Conservation (phyloP, 2,329 filamentous ascomycete genomes). For the Pseudophaeomoniella oleicola region DNA sequence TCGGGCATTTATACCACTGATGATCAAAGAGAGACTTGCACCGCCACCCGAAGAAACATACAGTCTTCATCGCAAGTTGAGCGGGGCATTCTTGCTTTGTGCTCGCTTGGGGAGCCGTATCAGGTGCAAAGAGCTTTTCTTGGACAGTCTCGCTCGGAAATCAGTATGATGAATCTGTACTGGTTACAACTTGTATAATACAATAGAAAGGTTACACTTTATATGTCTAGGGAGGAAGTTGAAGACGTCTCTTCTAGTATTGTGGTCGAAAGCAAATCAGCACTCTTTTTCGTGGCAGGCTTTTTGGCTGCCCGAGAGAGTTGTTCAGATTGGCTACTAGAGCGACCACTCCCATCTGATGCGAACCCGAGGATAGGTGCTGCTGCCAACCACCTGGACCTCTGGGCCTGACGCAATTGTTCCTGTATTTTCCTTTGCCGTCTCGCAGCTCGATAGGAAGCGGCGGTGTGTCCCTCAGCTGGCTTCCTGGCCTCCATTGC, state of each 20-base stretch:
- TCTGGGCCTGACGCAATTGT: conserved; percentile 7
- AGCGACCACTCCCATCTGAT: neutral
- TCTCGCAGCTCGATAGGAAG: conserved; percentile 12
- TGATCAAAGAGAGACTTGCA: conserved; percentile 76
- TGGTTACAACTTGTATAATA: too few relatives aligned
- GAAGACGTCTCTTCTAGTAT: conserved; percentile 2
- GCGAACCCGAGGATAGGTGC: conserved; percentile 5
- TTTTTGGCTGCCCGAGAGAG: neutral
- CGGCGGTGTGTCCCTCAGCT: conserved; percentile 10
- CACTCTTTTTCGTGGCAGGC: neutral
- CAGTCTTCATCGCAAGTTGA: conserved; percentile 84
- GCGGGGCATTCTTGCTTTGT: conserved; percentile 86
- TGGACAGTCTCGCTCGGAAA: too few relatives aligned
- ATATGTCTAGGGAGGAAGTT: neutral
- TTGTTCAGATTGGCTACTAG: neutral
- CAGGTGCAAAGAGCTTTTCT: conserved; percentile 66
- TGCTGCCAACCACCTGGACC: conserved; percentile 9
- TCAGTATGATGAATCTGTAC: too few relatives aligned
- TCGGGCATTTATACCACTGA: conserved; percentile 72
- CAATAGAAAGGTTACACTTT: too few relatives aligned
- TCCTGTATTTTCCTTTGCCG: conserved; percentile 10
- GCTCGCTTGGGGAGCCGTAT: conserved; percentile 74
- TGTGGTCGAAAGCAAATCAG: conserved; percentile 3
- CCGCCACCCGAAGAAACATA: conserved; percentile 97
- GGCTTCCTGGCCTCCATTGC: conserved; percentile 6